These are phyloP conservation scores for Podospora pseudocomata DNA, from an alignment of 495 filamentous ascomycete species.

Conservation along the genomic window DNA sequence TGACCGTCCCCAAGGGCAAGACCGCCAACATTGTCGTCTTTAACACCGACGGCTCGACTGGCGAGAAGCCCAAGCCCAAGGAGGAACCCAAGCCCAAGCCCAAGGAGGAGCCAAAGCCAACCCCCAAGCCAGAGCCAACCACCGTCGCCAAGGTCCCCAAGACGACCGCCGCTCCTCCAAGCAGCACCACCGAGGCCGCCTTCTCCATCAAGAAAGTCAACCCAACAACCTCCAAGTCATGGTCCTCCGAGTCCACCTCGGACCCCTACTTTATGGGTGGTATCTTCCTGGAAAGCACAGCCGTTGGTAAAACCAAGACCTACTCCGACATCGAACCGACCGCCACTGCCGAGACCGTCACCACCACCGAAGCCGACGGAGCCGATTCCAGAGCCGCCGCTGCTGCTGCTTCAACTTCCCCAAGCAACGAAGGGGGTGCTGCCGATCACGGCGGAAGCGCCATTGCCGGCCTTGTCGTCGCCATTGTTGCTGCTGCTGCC, in stretches of 20 bases:
- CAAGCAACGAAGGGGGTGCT: slow-evolving; percentile 39
- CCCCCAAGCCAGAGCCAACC: not conserved
- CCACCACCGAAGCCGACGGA: slow-evolving; percentile 8
- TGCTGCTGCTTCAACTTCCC: slow-evolving; percentile 17
- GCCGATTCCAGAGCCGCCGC: not conserved
- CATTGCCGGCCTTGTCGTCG: slow-evolving; percentile 46
- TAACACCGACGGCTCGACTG: slow-evolving; percentile 39
- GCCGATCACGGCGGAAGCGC: slow-evolving; percentile 40
- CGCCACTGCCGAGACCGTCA: slow-evolving; percentile 6
- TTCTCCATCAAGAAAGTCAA: slow-evolving; percentile 19
- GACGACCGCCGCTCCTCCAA: not conserved
- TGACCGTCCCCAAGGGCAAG: slow-evolving; percentile 65
- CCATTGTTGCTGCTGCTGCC: slow-evolving; percentile 44
- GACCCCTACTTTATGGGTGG: slow-evolving; percentile 15
- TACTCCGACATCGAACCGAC: slow-evolving; percentile 14
- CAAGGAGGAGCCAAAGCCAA: not conserved
- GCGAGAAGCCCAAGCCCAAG: not conserved
- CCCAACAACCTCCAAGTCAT: slow-evolving; percentile 14
- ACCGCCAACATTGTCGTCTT: slow-evolving; percentile 66
- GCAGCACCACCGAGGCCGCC: not conserved
- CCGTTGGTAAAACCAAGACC: slow-evolving; percentile 12
- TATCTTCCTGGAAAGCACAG: slow-evolving; percentile 37
- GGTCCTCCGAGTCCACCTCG: slow-evolving; percentile 16
- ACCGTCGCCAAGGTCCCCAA: not conserved
- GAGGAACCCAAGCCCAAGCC: too few species aligned